phyloP scores from a whole-genome alignment of 768 basidiomycete genomes.

The Pulveroboletus sp. region DNA sequence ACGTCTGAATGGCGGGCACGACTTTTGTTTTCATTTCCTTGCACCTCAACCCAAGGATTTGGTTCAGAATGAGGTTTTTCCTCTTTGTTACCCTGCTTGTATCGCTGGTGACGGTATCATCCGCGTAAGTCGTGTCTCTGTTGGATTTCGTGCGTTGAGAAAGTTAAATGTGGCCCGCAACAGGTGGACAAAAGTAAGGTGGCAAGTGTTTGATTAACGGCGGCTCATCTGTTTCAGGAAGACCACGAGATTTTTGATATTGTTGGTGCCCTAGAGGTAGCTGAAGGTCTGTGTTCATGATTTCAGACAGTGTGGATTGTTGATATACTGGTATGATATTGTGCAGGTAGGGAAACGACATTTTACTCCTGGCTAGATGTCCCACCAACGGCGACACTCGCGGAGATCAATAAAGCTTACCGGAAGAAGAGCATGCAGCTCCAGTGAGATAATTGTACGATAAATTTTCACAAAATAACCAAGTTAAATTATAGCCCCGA shows the following conservation, averaged over 20 bases:
- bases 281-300: slow-evolving; percentile 59
- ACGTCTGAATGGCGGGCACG: neutral
- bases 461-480: slow-evolving; percentile 3
- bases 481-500: slow-evolving; percentile 65
- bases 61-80: slow-evolving; percentile 46
- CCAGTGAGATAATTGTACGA: slow-evolving; percentile 60
- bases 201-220: neutral
- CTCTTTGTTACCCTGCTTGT: slow-evolving; percentile 48
- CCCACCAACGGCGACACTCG: slow-evolving; percentile 63
- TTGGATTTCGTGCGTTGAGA: neutral
- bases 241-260: slow-evolving; percentile 98
- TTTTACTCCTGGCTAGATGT: slow-evolving; percentile 96
- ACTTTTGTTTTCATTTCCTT: no score
- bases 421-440: slow-evolving; percentile 85
- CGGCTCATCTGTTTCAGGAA: slow-evolving; percentile 47
- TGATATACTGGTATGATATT: neutral
- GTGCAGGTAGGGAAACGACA: slow-evolving; percentile 76
- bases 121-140: slow-evolving; percentile 50
- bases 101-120: slow-evolving; percentile 48
- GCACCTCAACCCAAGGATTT: no score
- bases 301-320: neutral
- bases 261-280: slow-evolving; percentile 71
- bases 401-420: slow-evolving; percentile 88
- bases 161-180: neutral
- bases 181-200: slow-evolving; percentile 71